Percentiles rank a stretch among this genome's conserved stretches.
Evolutionary conservation across 176 grass and related monocot species (phyloP).

Genomic region (Phragmites australis): DNA sequence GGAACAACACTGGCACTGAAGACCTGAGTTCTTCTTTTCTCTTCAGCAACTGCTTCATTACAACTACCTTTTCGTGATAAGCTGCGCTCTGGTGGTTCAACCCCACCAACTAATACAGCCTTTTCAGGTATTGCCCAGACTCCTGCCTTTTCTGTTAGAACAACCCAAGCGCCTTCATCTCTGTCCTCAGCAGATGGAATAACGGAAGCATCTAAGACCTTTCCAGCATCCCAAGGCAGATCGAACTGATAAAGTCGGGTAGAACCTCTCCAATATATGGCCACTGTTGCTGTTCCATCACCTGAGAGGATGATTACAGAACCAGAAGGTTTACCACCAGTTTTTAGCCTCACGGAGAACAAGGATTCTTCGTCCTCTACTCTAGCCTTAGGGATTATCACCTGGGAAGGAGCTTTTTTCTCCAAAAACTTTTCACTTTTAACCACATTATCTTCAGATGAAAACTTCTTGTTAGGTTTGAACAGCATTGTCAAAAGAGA

Average conservation of each 20-base stretch:
- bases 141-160: conserved; percentile 94
- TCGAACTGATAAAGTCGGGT: conserved; percentile 96
- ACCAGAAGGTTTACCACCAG: conserved; percentile 92
- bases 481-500: conserved; percentile 94
- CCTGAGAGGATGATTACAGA: conserved; percentile 86
- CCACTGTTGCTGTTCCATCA: conserved; percentile 94
- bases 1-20: conserved; percentile 58
- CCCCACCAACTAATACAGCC: conserved; percentile 93
- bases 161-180: conserved; percentile 95
- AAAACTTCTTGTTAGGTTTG: conserved; percentile 55
- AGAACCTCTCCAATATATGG: conserved; percentile 88
- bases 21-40: conserved; percentile 71
- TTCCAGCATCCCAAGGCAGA: conserved; percentile 91
- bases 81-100: conserved; percentile 93
- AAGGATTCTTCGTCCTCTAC: conserved; percentile 79
- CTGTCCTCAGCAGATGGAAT: conserved; percentile 69
- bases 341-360: conserved; percentile 84
- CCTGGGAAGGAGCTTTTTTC: conserved; percentile 91
- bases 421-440: conserved; percentile 82
- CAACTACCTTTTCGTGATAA: conserved; percentile 96
- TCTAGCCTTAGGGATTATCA: conserved; percentile 93
- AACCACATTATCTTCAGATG: conserved; percentile 48
- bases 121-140: conserved; percentile 98
- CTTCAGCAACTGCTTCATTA: conserved; percentile 80
- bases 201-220: conserved; percentile 91